Evolutionary conservation across 176 grass and related monocot genomes (phyloP).

Genomic region (Panicum miliaceum): DNA sequence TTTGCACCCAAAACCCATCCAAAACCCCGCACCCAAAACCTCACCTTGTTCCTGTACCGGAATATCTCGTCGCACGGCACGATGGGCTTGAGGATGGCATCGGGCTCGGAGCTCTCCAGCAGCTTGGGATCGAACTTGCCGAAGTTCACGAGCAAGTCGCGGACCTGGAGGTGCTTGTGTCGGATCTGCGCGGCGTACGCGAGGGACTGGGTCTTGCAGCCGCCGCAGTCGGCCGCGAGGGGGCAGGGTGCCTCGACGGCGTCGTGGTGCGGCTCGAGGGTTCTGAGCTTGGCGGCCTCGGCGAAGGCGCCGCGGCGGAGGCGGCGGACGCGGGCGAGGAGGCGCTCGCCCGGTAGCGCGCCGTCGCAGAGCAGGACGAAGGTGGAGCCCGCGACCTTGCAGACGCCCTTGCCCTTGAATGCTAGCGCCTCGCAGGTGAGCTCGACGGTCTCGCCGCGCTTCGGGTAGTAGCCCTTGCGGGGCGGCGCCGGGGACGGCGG

Average conservation of each 20-base stretch:
- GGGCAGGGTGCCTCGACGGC: conserved; percentile 75
- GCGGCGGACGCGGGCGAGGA: conserved; percentile 76
- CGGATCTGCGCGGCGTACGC: conserved; percentile 74
- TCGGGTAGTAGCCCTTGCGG: conserved; percentile 67
- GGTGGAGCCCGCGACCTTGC: conserved; percentile 65
- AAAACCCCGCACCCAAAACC: conserved; percentile 44
- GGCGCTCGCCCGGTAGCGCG: conserved; percentile 86
- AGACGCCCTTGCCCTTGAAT: conserved; percentile 92
- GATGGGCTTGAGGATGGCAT: conserved; percentile 67
- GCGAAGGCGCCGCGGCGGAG: conserved; percentile 51
- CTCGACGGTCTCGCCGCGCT: conserved; percentile 80
- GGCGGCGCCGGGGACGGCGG: conserved; percentile 19
- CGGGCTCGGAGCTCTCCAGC: conserved; percentile 41
- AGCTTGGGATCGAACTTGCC: conserved; percentile 63
- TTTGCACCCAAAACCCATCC: conserved; percentile 40
- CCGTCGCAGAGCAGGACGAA: conserved; percentile 92
- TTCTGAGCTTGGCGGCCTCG: conserved; percentile 80
- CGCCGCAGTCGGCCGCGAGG: conserved; percentile 76
- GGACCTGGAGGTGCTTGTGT: conserved; percentile 78
- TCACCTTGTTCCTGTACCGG: conserved; percentile 93
- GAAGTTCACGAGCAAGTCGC: conserved; percentile 79
- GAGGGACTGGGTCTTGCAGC: conserved; percentile 91
- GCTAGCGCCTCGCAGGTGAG: conserved; percentile 83
- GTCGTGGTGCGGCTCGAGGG: conserved; percentile 70
- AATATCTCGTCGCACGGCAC: conserved; percentile 86